Base-by-base conservation (phyloP, 2,329 filamentous ascomycete species). In the Aureobasidium sp. region DNA sequence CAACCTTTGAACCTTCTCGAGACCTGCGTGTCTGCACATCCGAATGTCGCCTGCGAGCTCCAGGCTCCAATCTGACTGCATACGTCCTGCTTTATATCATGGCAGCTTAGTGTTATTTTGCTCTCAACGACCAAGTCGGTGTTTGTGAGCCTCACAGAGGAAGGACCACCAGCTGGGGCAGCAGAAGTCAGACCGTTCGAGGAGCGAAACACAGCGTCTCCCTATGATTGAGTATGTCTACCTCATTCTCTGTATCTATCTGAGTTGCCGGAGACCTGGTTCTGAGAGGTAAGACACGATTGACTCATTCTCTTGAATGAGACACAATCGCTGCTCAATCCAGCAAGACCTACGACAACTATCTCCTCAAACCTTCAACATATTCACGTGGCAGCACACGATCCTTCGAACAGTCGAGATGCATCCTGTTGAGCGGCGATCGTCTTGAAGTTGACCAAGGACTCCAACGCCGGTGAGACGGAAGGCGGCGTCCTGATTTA, bases 401-500 rank as follows among this genome's bases (percentile, higher is more conserved):
- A 38, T 25, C 19, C 19, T 50, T 25, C 19, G 13, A 21, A 37
- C n/a, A 40, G 21, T 38, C 23, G 13, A 37, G 33, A 25, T 19
- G 23, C 33, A 9, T n/a, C 15, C 17, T 53, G 33, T 29, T 53
- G 49, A 27, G 35, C 13, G 21, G 5, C 9, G 49, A 42, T 53
- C 25, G 5, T 21, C 35, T 54, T 10, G 33, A 25, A 40, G 3
- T 17, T 27, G 23, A n/a, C 23, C 23, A 42, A 11, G 37, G 17
- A 42, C 35, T 42, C 15, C 17, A n/a, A 15, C 15, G 8, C 19
- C 53, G 53, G 53, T 43, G 40, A 25, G n/a, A 45, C 53, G 53
- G 53, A 57, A 57, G 25, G 50, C 27, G 40, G 21, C 53, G 13
- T 45, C 35, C 19, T 57, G 53, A 57, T 45, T 43, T n/a, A 45